Evolutionary conservation across 345 rosid species (phyloP), one percentile per base, ranked within the genome.

Genomic region (Euphorbia pulcherrima): DNA sequence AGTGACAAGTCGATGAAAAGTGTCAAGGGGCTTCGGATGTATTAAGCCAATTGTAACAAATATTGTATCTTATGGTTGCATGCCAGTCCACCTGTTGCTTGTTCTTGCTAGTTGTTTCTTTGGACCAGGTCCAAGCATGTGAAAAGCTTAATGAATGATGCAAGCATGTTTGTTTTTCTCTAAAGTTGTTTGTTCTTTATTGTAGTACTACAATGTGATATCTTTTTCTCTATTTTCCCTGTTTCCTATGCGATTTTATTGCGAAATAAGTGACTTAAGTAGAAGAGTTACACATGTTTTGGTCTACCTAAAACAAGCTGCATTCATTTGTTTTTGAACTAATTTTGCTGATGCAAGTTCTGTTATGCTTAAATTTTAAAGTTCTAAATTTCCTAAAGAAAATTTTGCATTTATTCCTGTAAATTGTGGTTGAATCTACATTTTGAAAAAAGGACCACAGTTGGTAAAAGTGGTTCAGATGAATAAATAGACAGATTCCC

Each of bases 51-150:
- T 67, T 21, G 8, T 28, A 18, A 5, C 18, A 16, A 13, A 53
- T 62, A 23, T 60, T 51, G 66, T 24, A 21, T 72, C 40, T 50
- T 60, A 66, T 60, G 54, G 67, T 53, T 75, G 74, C 68, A 74
- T 79, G 70, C 72, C 58, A 73, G 65, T 67, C 65, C 79, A 69
- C 72, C 72, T 81, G 81, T 79, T 68, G 66, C 60, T 59, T 75
- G 26, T 33, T 65, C 60, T 33, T 61, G 58, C 17, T 65, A 8
- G 40, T 39, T 66, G 7, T 62, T 35, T 44, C 23, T 18, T 20
- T 30, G 64, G 46, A 23, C 27, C 41, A 6, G 28, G 17, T 72
- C 74, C 82, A 61, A 70, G 3, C 67, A 57, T 51, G 50, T 79
- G 70, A 44, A 44, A 62, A 69, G 60, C 29, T 75, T 74, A 59